These are phyloP conservation scores for Eucalyptus globulus DNA, from an alignment of 345 rosid species.

Conservation along the genomic window DNA sequence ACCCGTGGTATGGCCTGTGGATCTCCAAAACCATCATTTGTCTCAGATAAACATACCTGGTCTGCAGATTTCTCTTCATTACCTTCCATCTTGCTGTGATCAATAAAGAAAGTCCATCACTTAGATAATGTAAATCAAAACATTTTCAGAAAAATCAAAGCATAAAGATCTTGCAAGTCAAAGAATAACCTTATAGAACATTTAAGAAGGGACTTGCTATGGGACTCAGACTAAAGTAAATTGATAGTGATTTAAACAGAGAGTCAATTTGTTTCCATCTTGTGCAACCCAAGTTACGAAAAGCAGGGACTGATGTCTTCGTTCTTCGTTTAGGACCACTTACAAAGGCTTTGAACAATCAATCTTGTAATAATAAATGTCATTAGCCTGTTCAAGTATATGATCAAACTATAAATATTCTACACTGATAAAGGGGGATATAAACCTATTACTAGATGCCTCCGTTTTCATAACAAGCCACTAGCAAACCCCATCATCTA, in stretches of 20 bases:
- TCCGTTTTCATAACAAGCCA: not conserved
- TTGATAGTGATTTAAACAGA: not conserved
- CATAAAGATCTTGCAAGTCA: not conserved
- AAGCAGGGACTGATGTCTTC: not conserved
- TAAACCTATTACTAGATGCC: not conserved
- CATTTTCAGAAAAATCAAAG: not conserved
- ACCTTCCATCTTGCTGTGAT: not conserved
- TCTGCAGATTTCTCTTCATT: not conserved
- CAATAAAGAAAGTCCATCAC: not conserved
- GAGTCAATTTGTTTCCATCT: not conserved
- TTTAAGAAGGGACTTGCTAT: not conserved
- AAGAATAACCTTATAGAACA: not conserved
- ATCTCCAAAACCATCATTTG: constrained; percentile 14
- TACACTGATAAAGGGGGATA: not conserved
- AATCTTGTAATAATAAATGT: not conserved
- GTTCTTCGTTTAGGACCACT: not conserved
- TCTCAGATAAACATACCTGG: not conserved
- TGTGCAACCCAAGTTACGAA: not conserved
- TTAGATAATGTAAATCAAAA: not conserved
- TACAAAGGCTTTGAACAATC: not conserved
- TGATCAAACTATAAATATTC: not conserved
- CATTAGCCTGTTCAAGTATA: not conserved
- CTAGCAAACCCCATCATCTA: not conserved
- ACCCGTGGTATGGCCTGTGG: constrained; percentile 37
- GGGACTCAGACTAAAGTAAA: not conserved